phyloP scores from a whole-genome alignment of 2,329 filamentous ascomycete genomes.

The Colletotrichum tofieldiae region DNA sequence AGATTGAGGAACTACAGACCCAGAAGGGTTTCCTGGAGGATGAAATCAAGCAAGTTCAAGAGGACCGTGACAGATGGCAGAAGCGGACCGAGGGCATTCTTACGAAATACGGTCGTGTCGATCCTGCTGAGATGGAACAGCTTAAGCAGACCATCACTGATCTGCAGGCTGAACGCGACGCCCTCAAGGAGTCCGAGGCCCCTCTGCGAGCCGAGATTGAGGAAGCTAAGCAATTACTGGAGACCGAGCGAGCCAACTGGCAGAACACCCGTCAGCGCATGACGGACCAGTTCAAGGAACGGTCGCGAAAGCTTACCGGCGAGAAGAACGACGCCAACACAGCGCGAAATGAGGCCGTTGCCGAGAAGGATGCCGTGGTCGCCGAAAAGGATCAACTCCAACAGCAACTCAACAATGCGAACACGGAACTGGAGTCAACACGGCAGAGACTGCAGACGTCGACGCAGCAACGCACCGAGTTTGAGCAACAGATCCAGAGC shows the following conservation, averaged over 20 bases:
- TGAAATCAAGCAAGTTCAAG: conserved; percentile 89
- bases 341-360: conserved; percentile 68
- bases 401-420: conserved; percentile 63
- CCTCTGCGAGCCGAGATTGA: conserved; percentile 69
- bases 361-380: conserved; percentile 63
- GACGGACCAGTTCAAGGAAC: conserved; percentile 75
- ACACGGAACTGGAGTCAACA: conserved; percentile 69
- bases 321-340: conserved; percentile 68
- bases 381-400: conserved; percentile 71
- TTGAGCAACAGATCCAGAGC: conserved; percentile 61
- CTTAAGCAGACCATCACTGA: conserved; percentile 83
- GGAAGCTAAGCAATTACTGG: conserved; percentile 66
- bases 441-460: conserved; percentile 54
- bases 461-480: conserved; percentile 52
- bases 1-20: conserved; percentile 86
- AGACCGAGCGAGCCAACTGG: conserved; percentile 71
- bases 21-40: conserved; percentile 86
- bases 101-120: conserved; percentile 94
- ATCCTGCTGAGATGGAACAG: conserved; percentile 92
- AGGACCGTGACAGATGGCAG: conserved; percentile 95
- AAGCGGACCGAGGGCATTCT: conserved; percentile 96
- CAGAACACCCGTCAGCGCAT: conserved; percentile 67
- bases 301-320: conserved; percentile 68
- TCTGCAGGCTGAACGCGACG: conserved; percentile 76
- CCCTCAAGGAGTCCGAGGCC: conserved; percentile 65